These are phyloP conservation scores for Bruguiera gymnorhiza DNA, from an alignment of 345 rosid genomes.

Conservation along the genomic window DNA sequence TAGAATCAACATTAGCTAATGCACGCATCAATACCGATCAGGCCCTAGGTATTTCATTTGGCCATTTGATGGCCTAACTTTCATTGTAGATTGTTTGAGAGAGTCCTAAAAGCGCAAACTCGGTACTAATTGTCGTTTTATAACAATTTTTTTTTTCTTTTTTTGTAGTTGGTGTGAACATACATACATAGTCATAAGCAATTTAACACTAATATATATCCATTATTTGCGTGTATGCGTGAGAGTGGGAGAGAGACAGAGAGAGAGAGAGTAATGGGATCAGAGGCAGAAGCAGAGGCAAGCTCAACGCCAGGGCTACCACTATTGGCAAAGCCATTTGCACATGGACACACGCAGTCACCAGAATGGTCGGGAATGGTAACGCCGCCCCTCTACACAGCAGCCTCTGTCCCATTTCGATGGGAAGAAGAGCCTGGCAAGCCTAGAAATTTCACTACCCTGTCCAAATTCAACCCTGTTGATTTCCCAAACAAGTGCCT, in stretches of 20 bases:
- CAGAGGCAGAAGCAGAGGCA: conserved; percentile 33
- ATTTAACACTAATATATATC: not conserved
- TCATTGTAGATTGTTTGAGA: no score
- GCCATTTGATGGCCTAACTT: not conserved
- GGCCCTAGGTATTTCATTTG: no score
- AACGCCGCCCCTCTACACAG: conserved; percentile 58
- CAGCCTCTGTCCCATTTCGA: conserved; percentile 75
- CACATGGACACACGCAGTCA: conserved; percentile 28
- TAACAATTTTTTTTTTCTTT: not conserved
- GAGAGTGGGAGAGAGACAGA: conserved; percentile 1
- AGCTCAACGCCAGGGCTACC: conserved; percentile 34
- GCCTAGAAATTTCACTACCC: conserved; percentile 48
- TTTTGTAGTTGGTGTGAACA: not conserved
- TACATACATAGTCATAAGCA: no score
- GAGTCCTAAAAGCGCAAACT: not conserved
- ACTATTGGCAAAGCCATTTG: conserved; percentile 32
- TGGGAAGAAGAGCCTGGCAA: conserved; percentile 95
- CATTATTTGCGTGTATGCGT: no score
- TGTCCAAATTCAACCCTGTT: conserved; percentile 10
- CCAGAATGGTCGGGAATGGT: conserved; percentile 53
- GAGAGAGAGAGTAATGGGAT: conserved; percentile 20
- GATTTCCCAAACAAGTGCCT: conserved; percentile 41
- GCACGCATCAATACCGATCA: not conserved
- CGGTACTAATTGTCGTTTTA: not conserved
- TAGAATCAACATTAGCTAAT: not conserved